phyloP scores from a whole-genome alignment of 139 green algal species.

The Coelastrella sp. region DNA sequence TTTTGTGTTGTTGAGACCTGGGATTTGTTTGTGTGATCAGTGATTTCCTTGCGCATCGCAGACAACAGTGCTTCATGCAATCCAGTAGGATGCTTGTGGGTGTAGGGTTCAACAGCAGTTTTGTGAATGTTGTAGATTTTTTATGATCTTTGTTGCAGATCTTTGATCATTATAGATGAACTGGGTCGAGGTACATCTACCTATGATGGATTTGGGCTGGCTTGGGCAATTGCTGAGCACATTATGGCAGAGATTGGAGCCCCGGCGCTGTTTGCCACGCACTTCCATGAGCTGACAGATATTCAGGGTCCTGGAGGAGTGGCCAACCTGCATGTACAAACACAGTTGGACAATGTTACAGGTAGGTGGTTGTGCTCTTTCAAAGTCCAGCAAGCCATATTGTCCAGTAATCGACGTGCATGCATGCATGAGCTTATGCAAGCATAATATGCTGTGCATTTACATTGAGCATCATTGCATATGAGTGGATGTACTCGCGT shows the following conservation, averaged over 20 bases:
- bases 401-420: not conserved
- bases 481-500: too few relatives aligned
- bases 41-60: too few relatives aligned
- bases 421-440: not conserved
- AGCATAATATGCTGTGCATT: not conserved
- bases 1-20: not conserved
- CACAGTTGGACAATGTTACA: conserved; percentile 72
- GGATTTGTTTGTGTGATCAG: too few relatives aligned
- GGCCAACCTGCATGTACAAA: conserved; percentile 85
- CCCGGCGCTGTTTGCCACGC: conserved; percentile 94
- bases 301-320: conserved; percentile 77
- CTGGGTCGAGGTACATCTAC: conserved; percentile 95
- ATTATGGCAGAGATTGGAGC: conserved; percentile 79
- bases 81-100: too few relatives aligned
- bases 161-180: conserved; percentile 98
- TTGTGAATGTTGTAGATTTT: not conserved
- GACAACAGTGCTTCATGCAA: too few relatives aligned
- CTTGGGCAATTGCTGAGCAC: conserved; percentile 96
- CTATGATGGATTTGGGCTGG: conserved; percentile 97
- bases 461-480: too few relatives aligned
- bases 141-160: conserved; percentile 34
- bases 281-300: conserved; percentile 98
- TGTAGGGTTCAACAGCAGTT: too few relatives aligned
- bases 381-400: not conserved
- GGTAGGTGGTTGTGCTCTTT: conserved; percentile 12